These are phyloP conservation scores for Epichloe bromicola DNA, from an alignment of 2,329 filamentous ascomycete genomes.

Conservation along the genomic window DNA sequence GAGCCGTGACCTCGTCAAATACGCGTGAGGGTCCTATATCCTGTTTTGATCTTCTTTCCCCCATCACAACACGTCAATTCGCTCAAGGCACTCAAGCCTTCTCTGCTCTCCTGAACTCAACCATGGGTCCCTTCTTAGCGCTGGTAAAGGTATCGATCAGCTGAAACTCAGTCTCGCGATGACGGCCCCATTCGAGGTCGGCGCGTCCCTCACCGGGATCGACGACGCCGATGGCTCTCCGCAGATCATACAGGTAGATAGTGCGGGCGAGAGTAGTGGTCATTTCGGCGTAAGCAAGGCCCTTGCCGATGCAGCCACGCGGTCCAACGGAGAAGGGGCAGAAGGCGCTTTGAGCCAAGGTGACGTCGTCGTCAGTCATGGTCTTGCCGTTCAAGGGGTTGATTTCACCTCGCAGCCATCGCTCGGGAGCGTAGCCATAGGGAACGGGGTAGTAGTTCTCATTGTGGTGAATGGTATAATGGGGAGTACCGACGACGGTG, in stretches of 20 bases:
- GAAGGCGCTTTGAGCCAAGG: slow-evolving; percentile 52
- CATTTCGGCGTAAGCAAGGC: slow-evolving; percentile 55
- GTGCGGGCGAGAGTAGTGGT: slow-evolving; percentile 47
- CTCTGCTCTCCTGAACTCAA: slow-evolving; percentile 40
- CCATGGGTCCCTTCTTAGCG: slow-evolving; percentile 55
- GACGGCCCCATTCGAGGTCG: slow-evolving; percentile 39
- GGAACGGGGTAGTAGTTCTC: slow-evolving; percentile 46
- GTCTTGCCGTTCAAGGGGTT: slow-evolving; percentile 22
- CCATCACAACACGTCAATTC: too few relatives aligned
- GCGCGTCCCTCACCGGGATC: slow-evolving; percentile 40
- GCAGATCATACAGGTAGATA: slow-evolving; percentile 48
- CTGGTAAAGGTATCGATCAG: slow-evolving; percentile 62
- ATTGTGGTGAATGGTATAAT: slow-evolving; percentile 59
- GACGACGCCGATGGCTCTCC: slow-evolving; percentile 32
- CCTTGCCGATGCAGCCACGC: slow-evolving; percentile 60
- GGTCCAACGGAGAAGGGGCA: slow-evolving; percentile 62
- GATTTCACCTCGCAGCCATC: slow-evolving; percentile 44
- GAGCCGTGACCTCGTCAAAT: too few relatives aligned
- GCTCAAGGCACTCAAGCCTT: slow-evolving; percentile 5
- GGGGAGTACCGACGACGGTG: slow-evolving; percentile 49
- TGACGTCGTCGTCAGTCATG: slow-evolving; percentile 37
- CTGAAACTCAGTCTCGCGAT: slow-evolving; percentile 50
- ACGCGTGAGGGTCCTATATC: too few relatives aligned
- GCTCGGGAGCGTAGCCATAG: slow-evolving; percentile 47
- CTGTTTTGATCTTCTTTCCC: too few relatives aligned